phyloP scores from a whole-genome alignment of 169 alveolate species.

The Perkinsus olseni region DNA sequence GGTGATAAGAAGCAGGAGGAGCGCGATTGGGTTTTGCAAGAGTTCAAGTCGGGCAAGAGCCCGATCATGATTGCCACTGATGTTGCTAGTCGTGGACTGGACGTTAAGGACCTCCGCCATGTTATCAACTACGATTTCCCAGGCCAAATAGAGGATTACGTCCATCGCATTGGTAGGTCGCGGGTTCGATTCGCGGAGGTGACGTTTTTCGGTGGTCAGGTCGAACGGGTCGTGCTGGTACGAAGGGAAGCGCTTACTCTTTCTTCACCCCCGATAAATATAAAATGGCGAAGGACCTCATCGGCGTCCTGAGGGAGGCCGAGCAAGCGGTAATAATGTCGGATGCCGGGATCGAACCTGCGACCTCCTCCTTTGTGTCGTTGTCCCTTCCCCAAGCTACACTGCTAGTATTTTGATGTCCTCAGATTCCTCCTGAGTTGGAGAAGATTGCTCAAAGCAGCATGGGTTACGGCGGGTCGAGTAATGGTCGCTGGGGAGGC shows the following conservation, averaged over 20 bases:
- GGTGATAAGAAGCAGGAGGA: conserved; percentile 95
- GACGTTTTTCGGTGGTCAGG: not conserved
- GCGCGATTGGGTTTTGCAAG: conserved; percentile 81
- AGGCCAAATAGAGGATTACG: conserved; percentile 90
- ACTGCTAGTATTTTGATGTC: not conserved
- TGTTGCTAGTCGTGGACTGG: conserved; percentile 98
- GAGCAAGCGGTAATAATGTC: conserved; percentile 58
- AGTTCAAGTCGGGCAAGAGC: conserved; percentile 84
- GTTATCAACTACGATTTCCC: conserved; percentile 99
- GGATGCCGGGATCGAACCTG: not conserved
- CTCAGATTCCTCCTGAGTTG: conserved; percentile 5
- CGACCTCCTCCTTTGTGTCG: not conserved
- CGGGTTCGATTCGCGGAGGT: conserved; percentile 26
- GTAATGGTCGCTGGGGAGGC: conserved; percentile 25
- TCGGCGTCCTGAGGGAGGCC: conserved; percentile 81
- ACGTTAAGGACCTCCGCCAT: conserved; percentile 87
- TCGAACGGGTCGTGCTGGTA: conserved; percentile 87
- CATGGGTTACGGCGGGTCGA: conserved; percentile 20
- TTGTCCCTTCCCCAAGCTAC: not conserved
- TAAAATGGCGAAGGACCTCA: conserved; percentile 82
- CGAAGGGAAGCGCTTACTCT: conserved; percentile 72
- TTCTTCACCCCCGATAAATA: conserved; percentile 81
- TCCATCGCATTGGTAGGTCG: conserved; percentile 92
- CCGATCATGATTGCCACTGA: conserved; percentile 98
- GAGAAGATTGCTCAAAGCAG: conserved; percentile 2